A percentile compares a stretch with the other conserved stretches of the same genome.
These are phyloP conservation scores for Apiotrichum porosum DNA, from an alignment of 1,284 basidiomycete genomes.

Conservation along the genomic window DNA sequence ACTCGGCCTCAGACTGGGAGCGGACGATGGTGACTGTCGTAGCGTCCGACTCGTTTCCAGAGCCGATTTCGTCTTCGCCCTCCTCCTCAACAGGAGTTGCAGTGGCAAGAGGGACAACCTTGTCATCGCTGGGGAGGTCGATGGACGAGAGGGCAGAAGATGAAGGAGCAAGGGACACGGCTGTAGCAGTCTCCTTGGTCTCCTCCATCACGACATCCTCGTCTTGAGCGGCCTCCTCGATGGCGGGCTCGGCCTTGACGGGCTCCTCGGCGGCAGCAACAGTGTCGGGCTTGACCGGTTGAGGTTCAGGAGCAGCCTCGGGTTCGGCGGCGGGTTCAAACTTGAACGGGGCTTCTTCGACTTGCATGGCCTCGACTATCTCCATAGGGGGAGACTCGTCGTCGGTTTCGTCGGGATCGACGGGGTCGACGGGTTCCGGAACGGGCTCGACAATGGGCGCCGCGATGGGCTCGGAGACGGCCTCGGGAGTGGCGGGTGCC, in stretches of 20 bases:
- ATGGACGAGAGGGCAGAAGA: slow-evolving; percentile 13
- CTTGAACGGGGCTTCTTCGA: not conserved
- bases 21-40: slow-evolving; percentile 33
- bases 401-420: slow-evolving; percentile 6
- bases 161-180: not conserved
- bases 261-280: not conserved
- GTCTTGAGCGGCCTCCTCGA: not conserved
- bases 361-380: not conserved
- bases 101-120: not conserved
- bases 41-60: slow-evolving; percentile 31
- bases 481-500: too few species aligned
- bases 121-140: slow-evolving; percentile 6
- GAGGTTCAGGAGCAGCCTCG: not conserved
- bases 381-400: slow-evolving; percentile 1
- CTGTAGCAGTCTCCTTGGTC: not conserved
- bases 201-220: slow-evolving; percentile 2
- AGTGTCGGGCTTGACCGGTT: not conserved
- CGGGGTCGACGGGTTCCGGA: not conserved
- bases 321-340: not conserved
- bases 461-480: slow-evolving; percentile 4
- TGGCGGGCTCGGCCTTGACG: not conserved
- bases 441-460: not conserved
- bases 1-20: slow-evolving; percentile 16
- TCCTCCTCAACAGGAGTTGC: not conserved
- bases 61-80: slow-evolving; percentile 16